Percentiles rank a stretch among this genome's conserved stretches.
These are phyloP conservation scores for Daldinia sp. DNA, from an alignment of 2,329 filamentous ascomycete species.

Conservation along the genomic window DNA sequence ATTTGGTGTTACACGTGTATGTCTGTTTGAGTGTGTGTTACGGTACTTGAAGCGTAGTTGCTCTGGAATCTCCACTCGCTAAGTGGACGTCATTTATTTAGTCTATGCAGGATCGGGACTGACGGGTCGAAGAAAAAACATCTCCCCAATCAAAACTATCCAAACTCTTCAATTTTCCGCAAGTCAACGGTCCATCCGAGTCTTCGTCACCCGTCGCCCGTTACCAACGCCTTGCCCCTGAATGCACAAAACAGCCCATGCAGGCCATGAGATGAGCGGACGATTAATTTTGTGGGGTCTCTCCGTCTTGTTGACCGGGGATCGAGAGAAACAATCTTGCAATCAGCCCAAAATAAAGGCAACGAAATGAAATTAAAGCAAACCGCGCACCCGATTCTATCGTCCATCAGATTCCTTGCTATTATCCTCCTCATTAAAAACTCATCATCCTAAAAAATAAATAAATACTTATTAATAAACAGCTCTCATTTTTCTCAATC, in stretches of 20 bases:
- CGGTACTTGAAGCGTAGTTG: neutral
- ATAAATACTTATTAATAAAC: conserved; percentile 7
- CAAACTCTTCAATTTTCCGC: conserved; percentile 34
- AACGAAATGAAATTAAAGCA: conserved; percentile 42
- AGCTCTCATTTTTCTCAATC: conserved; percentile 10
- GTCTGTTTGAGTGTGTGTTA: neutral
- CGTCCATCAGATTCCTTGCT: conserved; percentile 1
- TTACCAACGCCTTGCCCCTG: conserved; percentile 30
- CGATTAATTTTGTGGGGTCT: conserved; percentile 32
- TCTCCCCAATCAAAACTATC: conserved; percentile 27
- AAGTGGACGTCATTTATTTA: conserved; percentile 40
- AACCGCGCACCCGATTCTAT: conserved; percentile 20
- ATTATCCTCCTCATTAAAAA: neutral
- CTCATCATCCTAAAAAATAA: neutral
- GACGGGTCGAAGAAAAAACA: conserved; percentile 19
- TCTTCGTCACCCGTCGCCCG: neutral
- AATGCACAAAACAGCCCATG: conserved; percentile 37
- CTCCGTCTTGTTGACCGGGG: conserved; percentile 36
- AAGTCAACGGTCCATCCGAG: conserved; percentile 15
- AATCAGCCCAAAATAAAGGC: conserved; percentile 34
- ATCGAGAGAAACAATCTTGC: conserved; percentile 37
- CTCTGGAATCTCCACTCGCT: conserved; percentile 15
- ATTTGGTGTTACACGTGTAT: neutral
- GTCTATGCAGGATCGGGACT: conserved; percentile 28
- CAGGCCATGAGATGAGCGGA: conserved; percentile 34